Percentiles rank a stretch among this genome's conserved stretches.
Conservation (phyloP, 441 rosid genomes). For the Pelargonium fulgidum region DNA sequence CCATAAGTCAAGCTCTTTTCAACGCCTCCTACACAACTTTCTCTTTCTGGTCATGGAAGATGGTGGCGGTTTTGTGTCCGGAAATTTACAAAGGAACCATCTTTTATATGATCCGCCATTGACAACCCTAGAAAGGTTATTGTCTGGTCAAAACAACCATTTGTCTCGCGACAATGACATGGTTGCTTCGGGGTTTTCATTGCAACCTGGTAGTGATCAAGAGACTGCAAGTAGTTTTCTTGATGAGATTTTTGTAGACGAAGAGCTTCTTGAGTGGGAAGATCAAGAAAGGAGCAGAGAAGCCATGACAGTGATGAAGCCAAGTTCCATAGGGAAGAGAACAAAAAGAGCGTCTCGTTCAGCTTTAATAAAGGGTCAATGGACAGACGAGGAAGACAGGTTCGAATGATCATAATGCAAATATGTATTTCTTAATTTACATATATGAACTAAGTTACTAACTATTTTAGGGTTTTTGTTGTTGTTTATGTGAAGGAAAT, state of each 20-base stretch:
- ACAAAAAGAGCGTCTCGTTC: constrained; percentile 35
- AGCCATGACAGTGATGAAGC: not conserved
- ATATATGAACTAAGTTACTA: not conserved
- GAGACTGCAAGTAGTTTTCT: constrained; percentile 30
- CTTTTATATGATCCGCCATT: constrained; percentile 41
- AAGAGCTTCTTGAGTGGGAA: constrained; percentile 22
- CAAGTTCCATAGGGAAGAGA: constrained; percentile 24
- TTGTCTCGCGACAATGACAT: constrained; percentile 19
- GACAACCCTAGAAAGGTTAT: constrained; percentile 70
- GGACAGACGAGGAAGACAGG: constrained; percentile 95
- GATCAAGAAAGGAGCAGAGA: constrained; percentile 21
- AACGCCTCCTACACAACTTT: constrained; percentile 16
- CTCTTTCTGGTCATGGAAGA: constrained; percentile 31
- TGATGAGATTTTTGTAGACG: constrained; percentile 32
- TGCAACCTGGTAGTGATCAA: not conserved
- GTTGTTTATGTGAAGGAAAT: constrained; percentile 36
- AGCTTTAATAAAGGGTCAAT: constrained; percentile 76
- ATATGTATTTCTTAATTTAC: not conserved
- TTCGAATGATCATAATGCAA: constrained; percentile 12
- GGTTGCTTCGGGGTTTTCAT: constrained; percentile 4
- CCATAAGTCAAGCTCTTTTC: constrained; percentile 26
- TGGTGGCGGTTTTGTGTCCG: constrained; percentile 15
- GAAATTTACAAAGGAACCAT: constrained; percentile 20
- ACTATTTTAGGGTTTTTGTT: constrained; percentile 7
- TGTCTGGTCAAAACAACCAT: constrained; percentile 39